Evolutionary conservation across 345 rosid genomes (phyloP), one percentile per base, ranked within the genome.

Genomic region (Eucalyptus curtisii): DNA sequence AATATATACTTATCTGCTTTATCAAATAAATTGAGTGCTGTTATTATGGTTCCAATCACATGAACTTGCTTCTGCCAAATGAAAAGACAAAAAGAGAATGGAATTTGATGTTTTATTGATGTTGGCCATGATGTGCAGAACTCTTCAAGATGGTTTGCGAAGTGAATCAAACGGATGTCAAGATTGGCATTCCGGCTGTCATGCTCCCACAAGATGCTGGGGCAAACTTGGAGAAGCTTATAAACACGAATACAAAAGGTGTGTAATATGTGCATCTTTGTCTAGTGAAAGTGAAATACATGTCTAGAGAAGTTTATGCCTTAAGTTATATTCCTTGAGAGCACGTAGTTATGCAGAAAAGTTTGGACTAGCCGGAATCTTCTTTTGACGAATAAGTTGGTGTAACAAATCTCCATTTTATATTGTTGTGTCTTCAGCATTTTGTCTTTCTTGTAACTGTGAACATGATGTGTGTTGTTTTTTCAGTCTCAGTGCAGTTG

Each of bases 141-240:
- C 98, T 98, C 88, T 95, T 96, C 92, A 98, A 98, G 96, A 98
- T 98, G 99, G 99, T 98, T 68, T 98, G 99, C 68, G 98, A 95
- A 88, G 89, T 86, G 10, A 92, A 94, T 89, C 97, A 96, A 92
- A 93, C 96, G 64, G 95, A 95, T 92, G 93, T 96, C 85, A 88
- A 87, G 40, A 96, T 97, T 87, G 45, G 82, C 85, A 97, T 98
- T 90, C 97, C 99, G 49, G 96, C 97, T 89, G 95, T 98, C 88
- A 97, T 98, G 98, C 96, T 98, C 71, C 99, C 99, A 37, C 95
- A 96, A 89, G 98, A 98, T 95, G 99, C 98, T 86, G 99, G 99
- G 81, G 91, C 81, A 80, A 90, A 87, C 92, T 93, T 98, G 91
- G 91, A 94, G 90, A 59, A 81, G 1, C 80, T 61, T 85, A 89